Conservation (phyloP, 192 early-diverging fungal genomes). For the Diversispora eburnea region DNA sequence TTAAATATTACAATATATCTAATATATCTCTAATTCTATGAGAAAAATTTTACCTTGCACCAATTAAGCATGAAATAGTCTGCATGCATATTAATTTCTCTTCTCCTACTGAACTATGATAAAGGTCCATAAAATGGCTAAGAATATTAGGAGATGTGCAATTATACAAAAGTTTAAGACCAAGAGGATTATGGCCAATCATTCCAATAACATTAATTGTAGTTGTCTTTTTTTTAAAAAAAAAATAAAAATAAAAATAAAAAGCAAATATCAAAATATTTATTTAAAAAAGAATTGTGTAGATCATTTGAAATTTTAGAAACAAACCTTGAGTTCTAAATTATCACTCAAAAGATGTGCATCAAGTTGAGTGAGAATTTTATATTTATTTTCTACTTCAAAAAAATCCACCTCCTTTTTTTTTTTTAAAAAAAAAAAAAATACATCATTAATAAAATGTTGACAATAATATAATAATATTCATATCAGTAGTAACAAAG, state of each 20-base stretch:
- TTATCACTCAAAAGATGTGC: slow-evolving; percentile 27
- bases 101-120: slow-evolving; percentile 27
- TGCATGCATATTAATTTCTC: slow-evolving; percentile 32
- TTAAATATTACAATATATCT: background rate
- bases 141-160: slow-evolving; percentile 19
- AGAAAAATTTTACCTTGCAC: slow-evolving; percentile 27
- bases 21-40: background rate
- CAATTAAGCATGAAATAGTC: slow-evolving; percentile 36
- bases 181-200: slow-evolving; percentile 29
- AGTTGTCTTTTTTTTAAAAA: slow-evolving; percentile 24
- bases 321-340: slow-evolving; percentile 30
- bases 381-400: slow-evolving; percentile 18
- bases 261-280: too few relatives aligned
- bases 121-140: slow-evolving; percentile 18
- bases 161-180: slow-evolving; percentile 26
- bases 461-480: background rate
- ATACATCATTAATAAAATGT: background rate
- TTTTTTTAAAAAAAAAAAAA: background rate
- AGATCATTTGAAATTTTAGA: background rate
- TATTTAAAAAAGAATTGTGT: too few relatives aligned
- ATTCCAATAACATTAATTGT: slow-evolving; percentile 33
- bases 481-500: background rate
- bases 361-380: slow-evolving; percentile 24
- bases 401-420: slow-evolving; percentile 27
- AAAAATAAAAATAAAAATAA: background rate